Percentiles rank a stretch among this genome's conserved stretches.
phyloP scores from a whole-genome alignment of 2,329 filamentous ascomycete species.

The Hypomyces rosellus region DNA sequence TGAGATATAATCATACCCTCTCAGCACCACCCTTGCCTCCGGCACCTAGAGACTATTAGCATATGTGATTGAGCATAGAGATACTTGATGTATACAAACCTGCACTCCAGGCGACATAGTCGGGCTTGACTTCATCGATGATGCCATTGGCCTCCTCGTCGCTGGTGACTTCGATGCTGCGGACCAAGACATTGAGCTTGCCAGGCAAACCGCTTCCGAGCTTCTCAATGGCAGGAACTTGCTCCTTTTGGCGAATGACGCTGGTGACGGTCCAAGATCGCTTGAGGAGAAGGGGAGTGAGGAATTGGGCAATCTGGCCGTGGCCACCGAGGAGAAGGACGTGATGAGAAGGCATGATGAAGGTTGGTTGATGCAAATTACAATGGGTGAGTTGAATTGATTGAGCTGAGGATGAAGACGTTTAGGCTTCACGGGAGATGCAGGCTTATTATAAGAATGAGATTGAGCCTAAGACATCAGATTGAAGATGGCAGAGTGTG shows the following conservation, averaged over 20 bases:
- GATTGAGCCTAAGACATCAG: no score
- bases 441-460: no score
- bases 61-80: no score
- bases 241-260: conserved; percentile 67
- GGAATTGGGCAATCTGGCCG: conserved; percentile 67
- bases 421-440: no score
- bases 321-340: conserved; percentile 76
- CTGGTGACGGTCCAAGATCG: conserved; percentile 73
- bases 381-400: neutral
- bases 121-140: conserved; percentile 52
- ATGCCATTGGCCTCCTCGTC: conserved; percentile 56
- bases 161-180: conserved; percentile 62
- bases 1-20: conserved; percentile 25
- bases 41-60: conserved; percentile 35
- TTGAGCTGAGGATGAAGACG: neutral
- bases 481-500: no score
- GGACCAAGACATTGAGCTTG: conserved; percentile 62
- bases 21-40: conserved; percentile 54
- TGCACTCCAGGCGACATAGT: conserved; percentile 64
- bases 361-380: neutral
- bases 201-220: conserved; percentile 54
- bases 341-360: conserved; percentile 28
- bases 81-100: conserved; percentile 47
- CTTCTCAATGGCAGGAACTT: conserved; percentile 56
- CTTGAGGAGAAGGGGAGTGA: conserved; percentile 70